A percentile compares a stretch with the other conserved stretches of the same genome.
Evolutionary conservation across 768 basidiomycete species (phyloP).

Genomic region (Tulasnella sp.): DNA sequence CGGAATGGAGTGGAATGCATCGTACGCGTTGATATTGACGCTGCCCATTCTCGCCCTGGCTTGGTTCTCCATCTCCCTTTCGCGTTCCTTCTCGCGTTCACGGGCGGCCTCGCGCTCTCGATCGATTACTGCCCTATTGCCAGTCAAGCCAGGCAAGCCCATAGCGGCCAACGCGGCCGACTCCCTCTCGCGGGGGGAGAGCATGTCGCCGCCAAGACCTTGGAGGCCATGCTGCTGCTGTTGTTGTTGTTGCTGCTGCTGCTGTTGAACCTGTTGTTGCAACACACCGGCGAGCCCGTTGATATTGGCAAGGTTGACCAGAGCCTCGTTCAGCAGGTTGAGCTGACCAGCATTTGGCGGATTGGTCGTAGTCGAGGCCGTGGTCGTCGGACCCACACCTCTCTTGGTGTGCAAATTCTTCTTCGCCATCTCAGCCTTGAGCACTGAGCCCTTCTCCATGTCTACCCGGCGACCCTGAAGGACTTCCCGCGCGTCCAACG

Average conservation of each 20-base stretch:
- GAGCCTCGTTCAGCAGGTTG: conserved; percentile 22
- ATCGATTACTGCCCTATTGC: conserved; percentile 16
- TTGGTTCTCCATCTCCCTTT: conserved; percentile 43
- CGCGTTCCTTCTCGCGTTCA: conserved; percentile 37
- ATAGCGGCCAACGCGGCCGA: conserved; percentile 42
- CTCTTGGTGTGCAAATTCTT: conserved; percentile 97
- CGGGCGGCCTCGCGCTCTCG: conserved; percentile 34
- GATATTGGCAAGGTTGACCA: conserved; percentile 24
- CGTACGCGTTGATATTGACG: conserved; percentile 49
- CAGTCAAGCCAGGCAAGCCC: conserved; percentile 33
- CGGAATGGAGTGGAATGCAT: conserved; percentile 68
- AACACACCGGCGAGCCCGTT: conserved; percentile 25
- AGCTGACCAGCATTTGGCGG: conserved; percentile 21
- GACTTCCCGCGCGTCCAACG: conserved; percentile 76
- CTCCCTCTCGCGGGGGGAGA: conserved; percentile 44
- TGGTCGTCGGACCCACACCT: conserved; percentile 51
- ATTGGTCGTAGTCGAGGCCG: not conserved
- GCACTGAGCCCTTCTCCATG: conserved; percentile 80
- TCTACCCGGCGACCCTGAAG: conserved; percentile 88
- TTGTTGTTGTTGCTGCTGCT: conserved; percentile 1
- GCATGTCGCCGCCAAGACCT: conserved; percentile 26
- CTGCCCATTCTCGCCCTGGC: conserved; percentile 33
- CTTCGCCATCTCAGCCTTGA: conserved; percentile 99
- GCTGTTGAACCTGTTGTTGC: conserved; percentile 21
- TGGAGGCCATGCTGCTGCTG: not conserved